Evolutionary conservation across 1,139 yeast species (phyloP), one percentile per base, ranked within the genome.

Genomic region (Pichia sp.): DNA sequence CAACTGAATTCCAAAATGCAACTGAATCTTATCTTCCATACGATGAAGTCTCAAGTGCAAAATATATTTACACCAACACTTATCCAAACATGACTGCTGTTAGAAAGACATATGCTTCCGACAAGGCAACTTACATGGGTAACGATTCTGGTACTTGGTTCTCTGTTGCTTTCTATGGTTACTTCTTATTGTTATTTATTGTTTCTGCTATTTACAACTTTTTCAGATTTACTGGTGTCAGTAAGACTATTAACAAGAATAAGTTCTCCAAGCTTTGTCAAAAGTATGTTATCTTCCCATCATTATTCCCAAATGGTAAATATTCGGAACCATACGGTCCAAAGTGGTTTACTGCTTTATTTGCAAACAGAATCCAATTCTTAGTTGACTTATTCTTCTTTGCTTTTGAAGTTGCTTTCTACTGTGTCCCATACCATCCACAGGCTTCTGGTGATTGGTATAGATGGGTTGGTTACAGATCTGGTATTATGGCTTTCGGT

Each of bases 311-410:
- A 34, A 47, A 48, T 14, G 61, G 62, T 24, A 50, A 41, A 19
- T 50, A 51, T 33, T 21, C 54, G 8, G 47, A 52, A 33, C 21
- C 42, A 1, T 51, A 42, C 15, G 51, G 51, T 8, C 52, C 34
- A 40, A 49, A 41, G 22, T 40, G 47, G 14, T 42, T 53, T 19
- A 42, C 55, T 4, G 38, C 31, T 2, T n/a, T 54, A 10, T 24
- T 53, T 4, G 93, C 94, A 1, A 77, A 91, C 0, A 71, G 94
- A 50, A 65, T 75, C 46, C 91, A 83, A 60, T 61, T 53, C 5
- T 14, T 58, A 11, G 49, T 52, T 15, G 53, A 52, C 37, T 18
- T 53, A n/a, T 58, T 43, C 15, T 30, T 42, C 28, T 46, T 48
- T 41, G 48, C 45, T 20, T 22, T 57, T 6, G 59, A 58, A 22